Conservation (phyloP, 2,329 filamentous ascomycete species). For the Ascochyta lentis region DNA sequence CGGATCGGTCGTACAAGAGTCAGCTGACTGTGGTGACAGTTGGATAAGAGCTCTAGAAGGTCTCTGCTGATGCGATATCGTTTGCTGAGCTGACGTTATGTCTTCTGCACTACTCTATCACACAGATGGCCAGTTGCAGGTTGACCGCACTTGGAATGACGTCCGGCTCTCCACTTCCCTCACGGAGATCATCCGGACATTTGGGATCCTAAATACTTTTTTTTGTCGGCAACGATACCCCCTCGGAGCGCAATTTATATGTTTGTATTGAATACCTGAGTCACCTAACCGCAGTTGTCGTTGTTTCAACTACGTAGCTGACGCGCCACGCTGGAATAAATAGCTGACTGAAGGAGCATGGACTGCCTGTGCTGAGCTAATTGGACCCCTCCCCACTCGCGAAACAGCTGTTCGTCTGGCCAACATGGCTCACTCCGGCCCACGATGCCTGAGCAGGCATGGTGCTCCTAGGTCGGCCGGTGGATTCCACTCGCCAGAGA, state of each 20-base stretch:
- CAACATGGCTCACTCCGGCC: neutral
- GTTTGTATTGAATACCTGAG: constrained; percentile 7
- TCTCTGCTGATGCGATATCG: constrained; percentile 23
- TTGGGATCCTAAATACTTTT: constrained; percentile 13
- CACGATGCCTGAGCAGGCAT: constrained; percentile 5
- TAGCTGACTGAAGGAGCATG: constrained; percentile 10
- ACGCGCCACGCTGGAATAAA: constrained; percentile 23
- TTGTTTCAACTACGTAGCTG: constrained; percentile 18
- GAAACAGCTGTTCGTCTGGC: constrained; percentile 10
- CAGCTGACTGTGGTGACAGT: constrained; percentile 14
- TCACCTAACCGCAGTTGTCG: constrained; percentile 13
- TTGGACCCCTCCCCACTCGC: constrained; percentile 4
- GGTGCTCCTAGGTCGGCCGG: constrained; percentile 11
- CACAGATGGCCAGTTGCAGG: neutral
- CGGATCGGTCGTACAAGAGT: constrained; percentile 12
- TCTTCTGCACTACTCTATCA: neutral
- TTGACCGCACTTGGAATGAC: constrained; percentile 24
- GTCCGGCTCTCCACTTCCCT: constrained; percentile 10
- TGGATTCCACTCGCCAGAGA: neutral
- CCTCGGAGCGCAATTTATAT: neutral
- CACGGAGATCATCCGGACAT: constrained; percentile 12
- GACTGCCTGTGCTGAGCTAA: constrained; percentile 6
- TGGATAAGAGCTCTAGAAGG: neutral
- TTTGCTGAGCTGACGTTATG: constrained; percentile 15
- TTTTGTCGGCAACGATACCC: neutral